phyloP scores from a whole-genome alignment of 139 green algal genomes.

The Chlamydomonas asymmetrica region DNA sequence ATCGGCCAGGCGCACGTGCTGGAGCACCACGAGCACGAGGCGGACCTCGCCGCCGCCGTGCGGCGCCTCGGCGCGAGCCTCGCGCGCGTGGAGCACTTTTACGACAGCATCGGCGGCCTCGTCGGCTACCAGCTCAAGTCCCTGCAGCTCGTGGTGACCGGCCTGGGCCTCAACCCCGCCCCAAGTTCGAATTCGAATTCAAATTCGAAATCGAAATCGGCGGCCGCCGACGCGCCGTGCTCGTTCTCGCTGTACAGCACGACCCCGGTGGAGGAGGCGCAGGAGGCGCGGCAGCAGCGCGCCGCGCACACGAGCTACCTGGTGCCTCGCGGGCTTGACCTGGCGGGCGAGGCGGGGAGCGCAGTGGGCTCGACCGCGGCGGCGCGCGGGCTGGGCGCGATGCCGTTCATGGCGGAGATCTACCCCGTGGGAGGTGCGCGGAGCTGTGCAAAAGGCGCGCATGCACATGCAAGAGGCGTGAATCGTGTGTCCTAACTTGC shows the following conservation, averaged over 20 bases:
- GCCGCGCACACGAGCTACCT: conserved; percentile 44
- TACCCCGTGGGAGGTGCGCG: conserved; percentile 90
- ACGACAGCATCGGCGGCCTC: conserved; percentile 93
- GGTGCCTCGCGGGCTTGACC: conserved; percentile 68
- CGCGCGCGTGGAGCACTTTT: conserved; percentile 81
- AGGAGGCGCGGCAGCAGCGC: conserved; percentile 2
- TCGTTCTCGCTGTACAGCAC: too few species aligned
- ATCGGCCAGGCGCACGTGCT: conserved; percentile 46
- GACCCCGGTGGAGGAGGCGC: conserved; percentile 2
- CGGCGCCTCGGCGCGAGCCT: conserved; percentile 49
- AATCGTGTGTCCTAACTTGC: too few species aligned
- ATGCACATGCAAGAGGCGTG: too few species aligned
- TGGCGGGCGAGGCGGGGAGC: conserved; percentile 52
- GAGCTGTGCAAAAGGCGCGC: too few species aligned
- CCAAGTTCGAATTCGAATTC: too few species aligned
- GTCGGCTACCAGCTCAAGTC: conserved; percentile 90
- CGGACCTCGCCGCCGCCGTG: neutral
- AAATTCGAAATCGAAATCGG: too few species aligned
- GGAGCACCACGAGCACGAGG: neutral
- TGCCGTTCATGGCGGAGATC: conserved; percentile 91
- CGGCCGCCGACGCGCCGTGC: too few species aligned
- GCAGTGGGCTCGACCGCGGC: conserved; percentile 42
- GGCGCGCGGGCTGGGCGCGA: conserved; percentile 60
- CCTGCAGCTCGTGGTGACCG: conserved; percentile 73
- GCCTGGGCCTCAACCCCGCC: too few species aligned